phyloP scores from a whole-genome alignment of 2,329 filamentous ascomycete species.

The Onygenales sp. region DNA sequence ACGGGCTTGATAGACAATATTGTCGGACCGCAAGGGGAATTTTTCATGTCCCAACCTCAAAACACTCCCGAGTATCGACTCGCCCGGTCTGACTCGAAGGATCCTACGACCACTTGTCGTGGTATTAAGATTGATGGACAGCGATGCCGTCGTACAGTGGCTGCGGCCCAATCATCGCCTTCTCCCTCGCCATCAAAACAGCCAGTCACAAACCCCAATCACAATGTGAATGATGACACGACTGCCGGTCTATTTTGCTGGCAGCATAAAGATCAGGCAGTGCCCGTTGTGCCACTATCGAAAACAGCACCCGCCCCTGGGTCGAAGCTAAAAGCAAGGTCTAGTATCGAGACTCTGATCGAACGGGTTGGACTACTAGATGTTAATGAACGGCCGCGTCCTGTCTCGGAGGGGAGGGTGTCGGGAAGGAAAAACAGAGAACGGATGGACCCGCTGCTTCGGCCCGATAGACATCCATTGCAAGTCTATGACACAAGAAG shows the following conservation, averaged over 20 bases:
- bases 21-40: too few species aligned
- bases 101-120: conserved; percentile 74
- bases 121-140: conserved; percentile 76
- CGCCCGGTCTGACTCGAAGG: conserved; percentile 71
- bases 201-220: not conserved
- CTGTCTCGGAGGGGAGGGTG: not conserved
- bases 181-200: conserved; percentile 16
- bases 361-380: conserved; percentile 69
- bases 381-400: conserved; percentile 34
- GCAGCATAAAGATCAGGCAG: conserved; percentile 87
- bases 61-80: conserved; percentile 75
- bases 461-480: not conserved
- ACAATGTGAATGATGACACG: conserved; percentile 10
- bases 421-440: not conserved
- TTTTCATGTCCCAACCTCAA: conserved; percentile 53
- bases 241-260: conserved; percentile 62
- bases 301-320: conserved; percentile 39
- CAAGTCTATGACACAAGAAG: not conserved
- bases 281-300: conserved; percentile 12
- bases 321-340: conserved; percentile 55
- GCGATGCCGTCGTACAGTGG: conserved; percentile 66
- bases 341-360: conserved; percentile 79
- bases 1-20: too few species aligned
- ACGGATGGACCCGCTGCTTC: not conserved
- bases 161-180: conserved; percentile 17